Evolutionary conservation across 805 yeast species (phyloP), one percentile per base, ranked within the genome.

Genomic region (Wickerhamomyces alni): DNA sequence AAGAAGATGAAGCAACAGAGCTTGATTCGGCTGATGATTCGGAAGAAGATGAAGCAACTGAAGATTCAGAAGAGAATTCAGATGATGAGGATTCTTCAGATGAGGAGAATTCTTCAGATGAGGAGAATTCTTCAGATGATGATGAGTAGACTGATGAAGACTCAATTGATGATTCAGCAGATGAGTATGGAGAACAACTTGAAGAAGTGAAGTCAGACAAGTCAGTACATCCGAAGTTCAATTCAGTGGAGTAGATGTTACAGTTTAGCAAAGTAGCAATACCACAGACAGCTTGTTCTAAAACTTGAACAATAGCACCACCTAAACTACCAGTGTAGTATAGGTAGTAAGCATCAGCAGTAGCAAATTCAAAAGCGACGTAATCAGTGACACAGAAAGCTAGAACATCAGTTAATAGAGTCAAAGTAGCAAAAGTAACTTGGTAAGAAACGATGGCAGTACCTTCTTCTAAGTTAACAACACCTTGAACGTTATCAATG

Each of bases 391-490:
- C n/a, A 39, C 48, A 44, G 37, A 8, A 21, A 9, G 6, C 9
- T 6, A 9, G 9, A 7, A 21, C 6, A 21, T 21, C 24, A 7
- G 24, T 9, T 6, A 9, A 21, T 7, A 21, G 6, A 7, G 24
- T 7, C 24, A 21, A 21, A 9, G 24, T 21, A 7, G 44, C 37
- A 25, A 40, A 11, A 3, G 33, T 28, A 5, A 41, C 43, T 3
- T 24, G 29, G 22, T 49, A 49, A 6, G 38, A 21, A 8, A 38
- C 39, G 19, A 42, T 27, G 32, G 43, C 40, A 3, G 45, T 26
- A 38, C 49, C 48, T n/a, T 44, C 37, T 19, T 44, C 44, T 17
- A 46, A 35, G 41, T 49, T 49, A 11, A 42, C 51, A 5, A 11
- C 32, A 31, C 46, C 52, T 8, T 19, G 16, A 9, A 44, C 17